phyloP scores from a whole-genome alignment of 2,329 filamentous ascomycete genomes.

The Plectosphaerella plurivora region DNA sequence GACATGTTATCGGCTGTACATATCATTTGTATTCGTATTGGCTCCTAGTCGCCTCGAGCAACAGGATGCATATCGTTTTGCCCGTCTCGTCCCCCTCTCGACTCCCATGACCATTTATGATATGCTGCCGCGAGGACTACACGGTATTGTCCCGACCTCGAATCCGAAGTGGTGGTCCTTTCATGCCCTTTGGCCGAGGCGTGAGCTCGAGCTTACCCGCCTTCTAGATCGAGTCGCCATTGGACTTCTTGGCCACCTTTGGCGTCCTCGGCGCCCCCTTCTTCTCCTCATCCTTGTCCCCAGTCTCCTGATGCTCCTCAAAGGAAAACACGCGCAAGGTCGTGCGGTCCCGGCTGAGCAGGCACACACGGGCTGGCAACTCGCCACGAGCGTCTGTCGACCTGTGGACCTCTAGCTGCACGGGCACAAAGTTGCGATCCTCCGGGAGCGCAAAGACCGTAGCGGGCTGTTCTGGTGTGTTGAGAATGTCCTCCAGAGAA shows the following conservation, averaged over 20 bases:
- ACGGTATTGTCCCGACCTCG: too few species aligned
- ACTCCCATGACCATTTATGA: too few species aligned
- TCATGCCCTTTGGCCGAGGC: too few species aligned
- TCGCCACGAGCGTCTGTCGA: slow-evolving; percentile 37
- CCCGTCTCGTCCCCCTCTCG: too few species aligned
- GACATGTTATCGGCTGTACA: neutral
- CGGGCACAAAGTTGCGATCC: slow-evolving; percentile 30
- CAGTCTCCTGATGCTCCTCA: neutral
- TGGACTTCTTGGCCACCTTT: too few species aligned
- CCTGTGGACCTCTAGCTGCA: slow-evolving; percentile 48
- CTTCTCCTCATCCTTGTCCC: neutral
- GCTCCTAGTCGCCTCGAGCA: neutral
- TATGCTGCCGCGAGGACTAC: too few species aligned
- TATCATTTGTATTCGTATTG: neutral
- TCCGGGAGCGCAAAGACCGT: slow-evolving; percentile 10
- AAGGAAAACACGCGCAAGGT: slow-evolving; percentile 44
- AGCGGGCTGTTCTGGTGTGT: neutral
- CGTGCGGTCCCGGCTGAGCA: slow-evolving; percentile 43
- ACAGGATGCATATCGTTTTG: too few species aligned
- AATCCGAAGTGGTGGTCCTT: too few species aligned
- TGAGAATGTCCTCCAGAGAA: neutral
- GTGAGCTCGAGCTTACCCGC: too few species aligned
- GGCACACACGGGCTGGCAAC: slow-evolving; percentile 44
- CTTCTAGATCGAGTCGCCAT: too few species aligned
- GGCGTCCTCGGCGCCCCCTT: neutral